A percentile compares a stretch with the other conserved stretches of the same genome.
Conservation (phyloP, 768 basidiomycete genomes). For the Suillus sp. region DNA sequence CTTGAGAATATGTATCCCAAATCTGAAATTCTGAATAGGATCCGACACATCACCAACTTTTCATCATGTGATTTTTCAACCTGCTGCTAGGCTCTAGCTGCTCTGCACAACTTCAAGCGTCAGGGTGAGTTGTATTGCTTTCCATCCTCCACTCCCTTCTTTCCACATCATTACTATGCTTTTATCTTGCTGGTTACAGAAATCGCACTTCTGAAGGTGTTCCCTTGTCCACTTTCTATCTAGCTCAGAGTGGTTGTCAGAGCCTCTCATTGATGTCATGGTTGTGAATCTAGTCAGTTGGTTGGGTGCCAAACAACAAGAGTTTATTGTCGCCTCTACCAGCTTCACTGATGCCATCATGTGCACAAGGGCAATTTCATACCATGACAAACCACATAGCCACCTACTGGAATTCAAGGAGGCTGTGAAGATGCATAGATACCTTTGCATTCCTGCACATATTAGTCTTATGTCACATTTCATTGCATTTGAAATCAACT, state of each 20-base stretch:
- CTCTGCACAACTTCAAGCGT: conserved; percentile 41
- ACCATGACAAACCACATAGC: not conserved
- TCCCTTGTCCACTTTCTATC: too few relatives aligned
- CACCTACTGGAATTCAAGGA: not conserved
- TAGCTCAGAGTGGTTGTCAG: too few relatives aligned
- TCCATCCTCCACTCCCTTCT: not conserved
- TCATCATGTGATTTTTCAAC: too few relatives aligned
- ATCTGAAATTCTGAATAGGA: too few relatives aligned
- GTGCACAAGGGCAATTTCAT: not conserved
- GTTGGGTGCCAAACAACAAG: too few relatives aligned
- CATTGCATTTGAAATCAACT: not conserved
- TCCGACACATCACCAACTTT: too few relatives aligned
- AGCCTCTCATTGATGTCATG: too few relatives aligned
- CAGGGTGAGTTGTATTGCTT: conserved; percentile 59
- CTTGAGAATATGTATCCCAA: too few relatives aligned
- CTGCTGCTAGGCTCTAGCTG: too few relatives aligned
- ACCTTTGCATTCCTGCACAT: not conserved
- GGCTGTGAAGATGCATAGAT: not conserved
- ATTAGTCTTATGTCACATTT: not conserved
- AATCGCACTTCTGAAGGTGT: not conserved
- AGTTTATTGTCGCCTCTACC: not conserved
- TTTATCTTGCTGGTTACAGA: not conserved
- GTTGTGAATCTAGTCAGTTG: too few relatives aligned
- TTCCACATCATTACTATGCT: not conserved
- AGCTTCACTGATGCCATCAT: not conserved